Percentiles rank a stretch among this genome's conserved stretches.
These are phyloP conservation scores for Fragaria ananassa DNA, from an alignment of 306 rosid genomes.

Conservation along the genomic window DNA sequence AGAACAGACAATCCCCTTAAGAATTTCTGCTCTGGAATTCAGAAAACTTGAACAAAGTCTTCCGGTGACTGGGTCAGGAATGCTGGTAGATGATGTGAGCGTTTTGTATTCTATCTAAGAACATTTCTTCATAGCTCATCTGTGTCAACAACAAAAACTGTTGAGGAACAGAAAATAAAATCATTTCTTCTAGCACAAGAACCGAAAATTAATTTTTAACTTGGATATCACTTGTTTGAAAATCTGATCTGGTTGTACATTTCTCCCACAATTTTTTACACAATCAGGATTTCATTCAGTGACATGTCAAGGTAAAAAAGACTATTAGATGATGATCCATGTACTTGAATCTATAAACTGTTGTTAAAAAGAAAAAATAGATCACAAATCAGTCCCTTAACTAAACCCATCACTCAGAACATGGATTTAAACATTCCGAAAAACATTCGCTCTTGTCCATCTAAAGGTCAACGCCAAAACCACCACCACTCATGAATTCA, in stretches of 20 bases:
- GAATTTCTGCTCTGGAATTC: neutral
- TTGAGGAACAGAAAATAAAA: neutral
- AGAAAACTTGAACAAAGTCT: neutral
- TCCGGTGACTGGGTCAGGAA: neutral
- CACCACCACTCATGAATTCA: slow-evolving; percentile 11
- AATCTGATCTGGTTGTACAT: neutral
- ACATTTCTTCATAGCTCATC: too few species aligned
- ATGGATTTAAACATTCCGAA: slow-evolving; percentile 8
- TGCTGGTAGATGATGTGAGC: too few species aligned
- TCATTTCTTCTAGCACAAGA: neutral
- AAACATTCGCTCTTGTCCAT: slow-evolving; percentile 22
- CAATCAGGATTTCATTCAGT: neutral
- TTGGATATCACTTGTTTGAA: neutral
- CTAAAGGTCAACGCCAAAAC: slow-evolving; percentile 15
- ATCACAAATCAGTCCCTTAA: slow-evolving; percentile 34
- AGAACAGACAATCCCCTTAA: too few species aligned
- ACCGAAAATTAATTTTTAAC: neutral
- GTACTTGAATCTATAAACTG: slow-evolving; percentile 10
- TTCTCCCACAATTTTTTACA: slow-evolving; percentile 3
- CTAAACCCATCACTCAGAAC: slow-evolving; percentile 29
- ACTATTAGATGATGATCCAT: neutral
- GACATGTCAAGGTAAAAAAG: neutral
- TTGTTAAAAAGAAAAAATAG: neutral
- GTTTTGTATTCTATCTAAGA: too few species aligned
- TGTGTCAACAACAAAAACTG: neutral